Evolutionary conservation across 2,329 filamentous ascomycete genomes (phyloP).

Genomic region (Dactylellina sp.): DNA sequence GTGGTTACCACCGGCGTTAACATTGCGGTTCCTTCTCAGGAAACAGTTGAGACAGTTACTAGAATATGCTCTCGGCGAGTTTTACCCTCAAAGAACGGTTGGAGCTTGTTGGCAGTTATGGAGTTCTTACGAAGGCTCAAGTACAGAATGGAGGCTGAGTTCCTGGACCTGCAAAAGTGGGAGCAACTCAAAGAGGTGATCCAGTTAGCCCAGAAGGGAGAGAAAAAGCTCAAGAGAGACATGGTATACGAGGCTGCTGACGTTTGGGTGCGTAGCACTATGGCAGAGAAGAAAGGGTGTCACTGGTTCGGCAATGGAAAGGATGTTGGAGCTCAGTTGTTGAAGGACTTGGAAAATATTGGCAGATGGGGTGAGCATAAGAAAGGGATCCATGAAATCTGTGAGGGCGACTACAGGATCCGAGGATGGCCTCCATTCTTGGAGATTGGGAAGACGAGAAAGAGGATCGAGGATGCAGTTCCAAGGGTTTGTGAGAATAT

Average conservation of each 20-base stretch:
- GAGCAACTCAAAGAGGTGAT: slow-evolving; percentile 27
- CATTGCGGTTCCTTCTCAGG: slow-evolving; percentile 30
- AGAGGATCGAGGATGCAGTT: slow-evolving; percentile 32
- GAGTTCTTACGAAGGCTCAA: slow-evolving; percentile 35
- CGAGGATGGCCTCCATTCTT: slow-evolving; percentile 43
- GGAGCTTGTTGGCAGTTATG: slow-evolving; percentile 39
- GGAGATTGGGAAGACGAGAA: slow-evolving; percentile 38
- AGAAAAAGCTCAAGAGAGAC: slow-evolving; percentile 24
- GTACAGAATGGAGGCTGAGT: slow-evolving; percentile 41
- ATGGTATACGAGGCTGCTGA: slow-evolving; percentile 38
- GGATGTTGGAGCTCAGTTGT: slow-evolving; percentile 10
- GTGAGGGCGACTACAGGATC: slow-evolving; percentile 34
- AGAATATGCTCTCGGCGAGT: slow-evolving; percentile 7
- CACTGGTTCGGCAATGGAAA: slow-evolving; percentile 20
- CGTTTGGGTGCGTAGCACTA: slow-evolving; percentile 13
- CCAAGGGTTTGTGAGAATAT: slow-evolving; percentile 37
- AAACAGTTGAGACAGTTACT: slow-evolving; percentile 15
- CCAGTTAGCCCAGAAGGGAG: slow-evolving; percentile 29
- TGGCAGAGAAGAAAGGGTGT: slow-evolving; percentile 24
- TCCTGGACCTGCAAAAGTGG: slow-evolving; percentile 34
- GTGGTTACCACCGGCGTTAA: slow-evolving; percentile 38
- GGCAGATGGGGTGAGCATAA: slow-evolving; percentile 34
- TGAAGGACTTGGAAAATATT: slow-evolving; percentile 32
- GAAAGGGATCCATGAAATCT: slow-evolving; percentile 25
- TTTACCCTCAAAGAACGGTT: slow-evolving; percentile 26